Conservation (phyloP, 352 stramenopile species). For the Elongisporangium anandrum region DNA sequence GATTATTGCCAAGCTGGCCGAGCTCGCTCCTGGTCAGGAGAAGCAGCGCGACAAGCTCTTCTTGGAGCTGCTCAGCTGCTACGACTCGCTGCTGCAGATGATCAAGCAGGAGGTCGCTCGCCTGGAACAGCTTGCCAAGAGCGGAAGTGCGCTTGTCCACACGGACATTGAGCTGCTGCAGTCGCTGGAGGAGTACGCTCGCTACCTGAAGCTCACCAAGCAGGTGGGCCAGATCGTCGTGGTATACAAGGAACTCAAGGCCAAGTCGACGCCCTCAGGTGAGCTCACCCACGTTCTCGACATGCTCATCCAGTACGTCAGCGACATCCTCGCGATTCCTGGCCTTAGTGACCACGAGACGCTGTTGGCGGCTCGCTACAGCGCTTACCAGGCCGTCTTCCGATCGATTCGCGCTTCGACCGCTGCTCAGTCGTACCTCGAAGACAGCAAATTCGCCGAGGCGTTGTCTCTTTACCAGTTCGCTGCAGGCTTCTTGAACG, state of each 20-base stretch:
- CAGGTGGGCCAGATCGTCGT: slow-evolving; percentile 61
- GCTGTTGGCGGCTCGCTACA: slow-evolving; percentile 53
- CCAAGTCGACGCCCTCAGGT: slow-evolving; percentile 31
- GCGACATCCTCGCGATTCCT: slow-evolving; percentile 71
- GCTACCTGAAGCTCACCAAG: slow-evolving; percentile 68
- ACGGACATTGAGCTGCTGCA: slow-evolving; percentile 65
- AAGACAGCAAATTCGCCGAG: slow-evolving; percentile 64
- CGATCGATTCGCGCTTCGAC: slow-evolving; percentile 54
- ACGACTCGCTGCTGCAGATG: slow-evolving; percentile 61
- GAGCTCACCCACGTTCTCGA: slow-evolving; percentile 79
- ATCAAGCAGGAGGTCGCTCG: slow-evolving; percentile 63
- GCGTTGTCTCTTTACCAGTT: slow-evolving; percentile 72
- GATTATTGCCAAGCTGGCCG: slow-evolving; percentile 55
- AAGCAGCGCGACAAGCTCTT: slow-evolving; percentile 71
- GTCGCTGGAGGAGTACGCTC: slow-evolving; percentile 68
- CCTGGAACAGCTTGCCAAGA: slow-evolving; percentile 76
- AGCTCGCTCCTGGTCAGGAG: slow-evolving; percentile 29
- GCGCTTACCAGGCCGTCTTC: slow-evolving; percentile 66
- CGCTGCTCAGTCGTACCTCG: slow-evolving; percentile 63
- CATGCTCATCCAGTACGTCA: slow-evolving; percentile 78
- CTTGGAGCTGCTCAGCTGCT: slow-evolving; percentile 67
- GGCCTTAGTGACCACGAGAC: slow-evolving; percentile 48
- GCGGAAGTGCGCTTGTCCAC: slow-evolving; percentile 62
- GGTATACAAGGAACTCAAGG: slow-evolving; percentile 68
- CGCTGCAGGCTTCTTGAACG: slow-evolving; percentile 47